Evolutionary conservation across 1,284 basidiomycete species (phyloP).

Genomic region (Sporisorium sorghi): DNA sequence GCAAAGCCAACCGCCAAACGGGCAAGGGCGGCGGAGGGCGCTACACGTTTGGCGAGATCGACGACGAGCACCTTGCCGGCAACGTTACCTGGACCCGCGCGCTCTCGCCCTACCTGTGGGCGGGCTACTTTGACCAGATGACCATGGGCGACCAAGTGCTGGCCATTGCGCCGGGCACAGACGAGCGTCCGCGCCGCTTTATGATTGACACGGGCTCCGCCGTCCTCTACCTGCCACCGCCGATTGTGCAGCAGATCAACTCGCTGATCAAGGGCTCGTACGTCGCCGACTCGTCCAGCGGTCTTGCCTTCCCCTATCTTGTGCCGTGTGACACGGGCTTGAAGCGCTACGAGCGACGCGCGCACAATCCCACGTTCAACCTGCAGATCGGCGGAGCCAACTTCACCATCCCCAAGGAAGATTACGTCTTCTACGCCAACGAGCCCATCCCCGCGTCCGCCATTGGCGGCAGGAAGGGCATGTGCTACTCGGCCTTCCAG

Average conservation of each 20-base stretch:
- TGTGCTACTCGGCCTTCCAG: slow-evolving; percentile 60
- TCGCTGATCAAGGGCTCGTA: slow-evolving; percentile 43
- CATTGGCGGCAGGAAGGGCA: slow-evolving; percentile 37
- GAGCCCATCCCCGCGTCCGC: slow-evolving; percentile 38
- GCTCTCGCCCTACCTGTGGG: slow-evolving; percentile 51
- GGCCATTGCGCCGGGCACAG: slow-evolving; percentile 24
- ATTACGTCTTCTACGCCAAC: slow-evolving; percentile 59
- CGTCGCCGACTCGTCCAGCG: slow-evolving; percentile 26
- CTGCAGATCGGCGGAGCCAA: slow-evolving; percentile 39
- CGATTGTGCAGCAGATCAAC: slow-evolving; percentile 48
- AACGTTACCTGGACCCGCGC: slow-evolving; percentile 51
- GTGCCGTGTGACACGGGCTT: slow-evolving; percentile 58
- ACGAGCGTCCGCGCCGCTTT: slow-evolving; percentile 34
- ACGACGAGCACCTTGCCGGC: slow-evolving; percentile 37
- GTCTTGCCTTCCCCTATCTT: slow-evolving; percentile 50
- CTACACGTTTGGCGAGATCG: slow-evolving; percentile 57
- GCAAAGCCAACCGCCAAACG: slow-evolving; percentile 55
- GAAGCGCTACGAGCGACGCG: slow-evolving; percentile 39
- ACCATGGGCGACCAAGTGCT: slow-evolving; percentile 40
- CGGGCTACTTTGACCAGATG: slow-evolving; percentile 49
- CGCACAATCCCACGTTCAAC: slow-evolving; percentile 39
- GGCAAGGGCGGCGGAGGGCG: slow-evolving; percentile 57
- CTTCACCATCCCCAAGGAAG: slow-evolving; percentile 53
- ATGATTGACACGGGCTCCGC: slow-evolving; percentile 60
- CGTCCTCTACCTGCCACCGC: slow-evolving; percentile 43